These are phyloP conservation scores for Stylonectria norvegica DNA, from an alignment of 2,329 filamentous ascomycete genomes.

Conservation along the genomic window DNA sequence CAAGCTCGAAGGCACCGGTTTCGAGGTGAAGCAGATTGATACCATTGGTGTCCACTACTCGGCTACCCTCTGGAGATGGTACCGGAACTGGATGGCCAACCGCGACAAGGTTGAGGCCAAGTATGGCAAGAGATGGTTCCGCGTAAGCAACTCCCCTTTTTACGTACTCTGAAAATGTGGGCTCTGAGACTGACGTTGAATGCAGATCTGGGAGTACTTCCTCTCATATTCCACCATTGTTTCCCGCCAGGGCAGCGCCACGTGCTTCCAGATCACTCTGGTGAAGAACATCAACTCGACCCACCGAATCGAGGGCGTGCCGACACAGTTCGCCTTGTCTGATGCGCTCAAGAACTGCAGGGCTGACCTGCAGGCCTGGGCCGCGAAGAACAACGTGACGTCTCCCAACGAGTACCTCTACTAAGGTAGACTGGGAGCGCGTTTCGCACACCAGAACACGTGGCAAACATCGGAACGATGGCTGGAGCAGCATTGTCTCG, in stretches of 20 bases:
- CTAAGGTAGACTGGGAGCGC: constrained; percentile 5
- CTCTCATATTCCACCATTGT: constrained; percentile 81
- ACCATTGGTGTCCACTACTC: constrained; percentile 97
- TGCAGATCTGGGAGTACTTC: constrained; percentile 88
- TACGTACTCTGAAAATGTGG: neutral
- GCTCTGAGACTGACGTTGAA: constrained; percentile 1
- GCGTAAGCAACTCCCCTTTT: constrained; percentile 56
- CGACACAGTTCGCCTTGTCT: constrained; percentile 64
- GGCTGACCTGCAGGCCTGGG: constrained; percentile 34
- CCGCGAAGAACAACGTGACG: constrained; percentile 35
- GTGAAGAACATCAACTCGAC: constrained; percentile 93
- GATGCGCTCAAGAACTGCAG: constrained; percentile 52
- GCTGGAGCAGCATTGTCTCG: neutral
- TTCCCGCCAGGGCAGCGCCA: constrained; percentile 80
- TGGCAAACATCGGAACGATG: neutral
- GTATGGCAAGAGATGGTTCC: constrained; percentile 94
- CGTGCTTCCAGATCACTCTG: constrained; percentile 83
- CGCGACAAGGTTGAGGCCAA: constrained; percentile 88
- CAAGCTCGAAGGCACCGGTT: constrained; percentile 68
- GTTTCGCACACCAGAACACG: neutral
- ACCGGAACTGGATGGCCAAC: constrained; percentile 97
- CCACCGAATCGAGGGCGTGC: constrained; percentile 76
- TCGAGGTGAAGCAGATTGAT: constrained; percentile 84
- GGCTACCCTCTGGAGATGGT: constrained; percentile 96
- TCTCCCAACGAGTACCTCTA: constrained; percentile 30